Evolutionary conservation across 2,329 filamentous ascomycete genomes (phyloP).

Genomic region (Diplodia scrobiculata): DNA sequence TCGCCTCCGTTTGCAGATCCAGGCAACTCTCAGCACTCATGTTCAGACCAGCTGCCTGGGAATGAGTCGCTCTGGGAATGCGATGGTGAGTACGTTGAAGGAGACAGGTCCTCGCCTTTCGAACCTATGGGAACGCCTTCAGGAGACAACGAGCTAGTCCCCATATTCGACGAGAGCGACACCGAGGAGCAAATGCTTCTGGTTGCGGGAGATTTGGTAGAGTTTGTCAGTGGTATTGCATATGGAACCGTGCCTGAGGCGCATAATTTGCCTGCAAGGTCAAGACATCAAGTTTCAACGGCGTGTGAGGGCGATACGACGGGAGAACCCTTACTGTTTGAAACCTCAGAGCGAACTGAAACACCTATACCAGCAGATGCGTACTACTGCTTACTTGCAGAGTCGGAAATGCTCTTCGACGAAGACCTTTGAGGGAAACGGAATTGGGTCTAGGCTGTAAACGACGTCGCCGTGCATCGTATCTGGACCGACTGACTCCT

Average conservation of each 20-base stretch:
- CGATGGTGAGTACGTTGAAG: background rate
- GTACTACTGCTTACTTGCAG: slow-evolving; percentile 2
- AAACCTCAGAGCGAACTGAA: background rate
- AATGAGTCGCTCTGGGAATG: slow-evolving; percentile 29
- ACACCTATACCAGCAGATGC: background rate
- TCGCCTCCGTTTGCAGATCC: background rate
- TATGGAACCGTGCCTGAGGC: background rate
- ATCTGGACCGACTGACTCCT: background rate
- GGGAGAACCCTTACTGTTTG: background rate
- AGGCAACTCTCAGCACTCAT: background rate
- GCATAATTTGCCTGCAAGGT: slow-evolving; percentile 8
- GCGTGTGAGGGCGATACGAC: background rate
- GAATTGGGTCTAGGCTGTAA: background rate
- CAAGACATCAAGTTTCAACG: background rate
- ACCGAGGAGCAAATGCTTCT: background rate
- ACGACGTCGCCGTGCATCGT: background rate
- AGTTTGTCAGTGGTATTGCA: background rate
- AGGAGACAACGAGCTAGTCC: no score
- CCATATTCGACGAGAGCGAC: background rate
- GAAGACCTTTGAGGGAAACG: background rate
- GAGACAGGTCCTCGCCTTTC: background rate
- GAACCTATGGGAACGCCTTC: background rate
- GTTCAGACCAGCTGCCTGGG: background rate
- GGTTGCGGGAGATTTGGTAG: background rate
- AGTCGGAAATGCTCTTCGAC: slow-evolving; percentile 11